Evolutionary conservation across 495 filamentous ascomycete species (phyloP), one percentile per base, ranked within the genome.

Genomic region (Emericellopsis terricola): DNA sequence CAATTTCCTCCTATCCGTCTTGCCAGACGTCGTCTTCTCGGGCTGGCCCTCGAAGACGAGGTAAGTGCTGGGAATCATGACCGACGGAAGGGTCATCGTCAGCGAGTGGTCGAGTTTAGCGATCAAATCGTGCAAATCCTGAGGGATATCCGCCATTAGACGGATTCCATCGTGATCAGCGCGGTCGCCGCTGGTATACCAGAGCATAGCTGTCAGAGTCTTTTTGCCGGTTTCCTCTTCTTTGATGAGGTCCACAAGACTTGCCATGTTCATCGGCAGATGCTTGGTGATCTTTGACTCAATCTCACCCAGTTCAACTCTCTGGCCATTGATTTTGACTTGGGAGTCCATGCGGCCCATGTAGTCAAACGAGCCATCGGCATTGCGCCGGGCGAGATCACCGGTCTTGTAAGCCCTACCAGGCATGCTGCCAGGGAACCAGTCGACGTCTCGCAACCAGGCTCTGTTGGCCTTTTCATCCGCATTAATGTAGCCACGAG

Each of bases 321-420:
- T 57, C 41, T 76, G 71, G 1, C 74, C 75, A 14, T 68, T 64
- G 9, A 80, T 51, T 46, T 80, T 80, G 19, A 76, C 66, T 39
- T 77, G 72, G 8, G 67, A 64, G 33, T 78, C 75, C 33, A 64
- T 68, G n/a, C 74, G 64, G 3, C 70, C 68, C 17, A 78, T 49
- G 48, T 71, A 76, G 28, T 60, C 54, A 11, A 76, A 46, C 1
- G 28, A 24, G 3, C 52, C 53, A 11, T 69, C 65, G 16, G 63
- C 56, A 23, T 63, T 52, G 36, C 78, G 74, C 16, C 61, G 56
- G 6, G 71, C 73, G 21, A 78, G 42, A 42, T 80, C 73, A 3
- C 75, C 73, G 2, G 73, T 78, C 49, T 73, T 76, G 47, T 82
- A 82, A n/a, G n/a, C n/a, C n/a, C n/a, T n/a, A n/a, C n/a, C n/a